Evolutionary conservation across 495 filamentous ascomycete species (phyloP).

Genomic region (Schizothecium vesticola): DNA sequence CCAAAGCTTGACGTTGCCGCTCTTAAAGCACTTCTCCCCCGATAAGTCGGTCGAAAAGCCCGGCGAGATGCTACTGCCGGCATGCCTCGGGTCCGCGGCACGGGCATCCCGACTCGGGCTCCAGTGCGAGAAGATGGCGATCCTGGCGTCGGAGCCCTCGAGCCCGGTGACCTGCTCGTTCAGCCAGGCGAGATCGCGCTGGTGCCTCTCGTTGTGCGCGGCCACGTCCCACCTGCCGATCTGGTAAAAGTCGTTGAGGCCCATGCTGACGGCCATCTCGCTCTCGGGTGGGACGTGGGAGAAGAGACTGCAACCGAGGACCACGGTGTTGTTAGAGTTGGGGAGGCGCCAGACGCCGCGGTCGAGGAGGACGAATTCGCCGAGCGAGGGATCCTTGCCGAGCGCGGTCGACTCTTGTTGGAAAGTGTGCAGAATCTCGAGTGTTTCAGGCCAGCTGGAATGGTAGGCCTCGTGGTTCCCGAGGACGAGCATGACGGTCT

Average conservation of each 20-base stretch:
- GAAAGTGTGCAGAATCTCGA: slow-evolving; percentile 19
- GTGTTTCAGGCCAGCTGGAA: slow-evolving; percentile 32
- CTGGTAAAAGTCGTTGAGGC: slow-evolving; percentile 3
- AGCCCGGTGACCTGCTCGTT: slow-evolving; percentile 6
- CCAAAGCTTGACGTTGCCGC: slow-evolving; percentile 5
- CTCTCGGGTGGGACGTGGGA: slow-evolving; percentile 1
- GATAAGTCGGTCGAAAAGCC: slow-evolving; percentile 6
- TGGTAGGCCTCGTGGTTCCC: slow-evolving; percentile 56
- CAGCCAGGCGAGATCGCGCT: slow-evolving; percentile 2
- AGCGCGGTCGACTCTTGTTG: slow-evolving; percentile 2
- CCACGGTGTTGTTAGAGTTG: neutral
- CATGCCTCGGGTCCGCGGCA: neutral
- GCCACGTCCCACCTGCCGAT: neutral
- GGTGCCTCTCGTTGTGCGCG: slow-evolving; percentile 7
- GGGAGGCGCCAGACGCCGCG: neutral
- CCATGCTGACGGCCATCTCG: neutral
- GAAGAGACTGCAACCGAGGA: slow-evolving; percentile 10
- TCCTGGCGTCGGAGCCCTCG: neutral
- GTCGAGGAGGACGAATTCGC: neutral
- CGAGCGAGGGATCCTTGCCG: neutral
- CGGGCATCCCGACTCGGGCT: neutral
- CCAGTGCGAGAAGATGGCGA: slow-evolving; percentile 4
- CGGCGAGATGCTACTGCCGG: neutral
- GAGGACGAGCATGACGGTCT: slow-evolving; percentile 46
- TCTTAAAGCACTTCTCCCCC: neutral